These are phyloP conservation scores for Lichtheimia hyalospora DNA, from an alignment of 371 early-diverging fungal genomes.

Conservation along the genomic window DNA sequence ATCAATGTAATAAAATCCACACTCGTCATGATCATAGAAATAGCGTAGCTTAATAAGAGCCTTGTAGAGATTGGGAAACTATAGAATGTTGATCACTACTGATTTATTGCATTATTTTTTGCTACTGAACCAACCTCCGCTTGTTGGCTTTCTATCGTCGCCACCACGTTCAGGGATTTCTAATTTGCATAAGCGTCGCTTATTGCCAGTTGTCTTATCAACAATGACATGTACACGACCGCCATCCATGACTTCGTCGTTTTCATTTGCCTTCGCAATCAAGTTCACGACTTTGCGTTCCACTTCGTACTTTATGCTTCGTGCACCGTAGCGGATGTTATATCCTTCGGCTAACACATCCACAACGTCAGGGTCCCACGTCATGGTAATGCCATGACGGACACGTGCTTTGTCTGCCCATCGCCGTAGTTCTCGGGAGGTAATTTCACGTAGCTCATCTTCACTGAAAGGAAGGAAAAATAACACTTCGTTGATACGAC, in stretches of 20 bases:
- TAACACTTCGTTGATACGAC: constrained; percentile 61
- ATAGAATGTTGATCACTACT: no score
- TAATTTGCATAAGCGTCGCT: constrained; percentile 37
- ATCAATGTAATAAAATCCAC: no score
- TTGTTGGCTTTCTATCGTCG: constrained; percentile 31
- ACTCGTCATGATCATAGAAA: no score
- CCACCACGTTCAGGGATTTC: constrained; percentile 42
- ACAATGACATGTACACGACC: constrained; percentile 44
- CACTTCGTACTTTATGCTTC: constrained; percentile 64
- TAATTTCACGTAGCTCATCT: constrained; percentile 51
- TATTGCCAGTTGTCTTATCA: constrained; percentile 31
- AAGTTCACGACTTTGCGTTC: constrained; percentile 56
- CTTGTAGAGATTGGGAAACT: no score
- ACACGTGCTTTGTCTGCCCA: constrained; percentile 57
- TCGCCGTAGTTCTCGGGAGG: constrained; percentile 43
- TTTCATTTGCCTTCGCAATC: constrained; percentile 61
- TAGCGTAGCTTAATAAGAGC: no score
- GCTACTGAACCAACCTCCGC: constrained; percentile 42
- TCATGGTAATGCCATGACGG: constrained; percentile 53
- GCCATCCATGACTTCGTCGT: constrained; percentile 54
- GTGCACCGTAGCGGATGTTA: constrained; percentile 62
- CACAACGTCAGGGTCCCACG: constrained; percentile 56
- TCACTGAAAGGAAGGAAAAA: constrained; percentile 61
- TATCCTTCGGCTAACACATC: constrained; percentile 51
- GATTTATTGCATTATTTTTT: constrained; percentile 12